Evolutionary conservation across 208 protist genomes (phyloP), one percentile per base, ranked within the genome.

Genomic region (Leishmania major): DNA sequence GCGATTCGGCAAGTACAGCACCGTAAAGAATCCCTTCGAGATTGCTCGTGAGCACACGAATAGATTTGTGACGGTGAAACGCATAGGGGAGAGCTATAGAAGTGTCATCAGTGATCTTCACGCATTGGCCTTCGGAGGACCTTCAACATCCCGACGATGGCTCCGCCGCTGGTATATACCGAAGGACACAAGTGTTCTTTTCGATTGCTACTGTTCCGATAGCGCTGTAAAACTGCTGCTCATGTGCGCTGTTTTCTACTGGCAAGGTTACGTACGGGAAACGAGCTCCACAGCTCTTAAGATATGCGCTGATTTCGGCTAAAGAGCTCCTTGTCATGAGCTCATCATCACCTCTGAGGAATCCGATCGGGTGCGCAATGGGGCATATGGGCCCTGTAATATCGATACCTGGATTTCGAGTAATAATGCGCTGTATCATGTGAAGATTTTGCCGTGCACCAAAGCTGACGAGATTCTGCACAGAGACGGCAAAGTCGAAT

Each of bases 351-450:
- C 75, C 55, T 43, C 62, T 77, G 11, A 93, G n/a, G 77, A 94
- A 91, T 1, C 90, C 88, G 45, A 94, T 78, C 28, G 73, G 64
- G 57, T 91, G 87, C 6, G 91, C 53, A 75, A 92, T 92, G 2
- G 88, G 88, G 45, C 85, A 91, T 45, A 77, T 70, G 2, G 85
- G 80, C 13, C 75, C 80, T 0, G 69, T 7, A 28, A 87, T 25
- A 73, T 90, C 87, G n/a, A 94, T n/a, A 0, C 88, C 88, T 40
- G 85, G 82, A 75, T 90, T 75, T 45, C 80, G 85, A 66, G 79
- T 83, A 8, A 94, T 87, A 28, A 91, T 81, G n/a, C 90, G 88
- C 15, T 78, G 77, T 45, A 31, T 59, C 47, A 57, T 72, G 22
- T 79, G 77, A 53, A 85, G 37, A 55, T 75, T 79, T 31, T 64